A percentile compares a stretch with the other conserved stretches of the same genome.
These are phyloP conservation scores for Pleurotus salmoneostramineus DNA, from an alignment of 768 basidiomycete genomes.

Conservation along the genomic window DNA sequence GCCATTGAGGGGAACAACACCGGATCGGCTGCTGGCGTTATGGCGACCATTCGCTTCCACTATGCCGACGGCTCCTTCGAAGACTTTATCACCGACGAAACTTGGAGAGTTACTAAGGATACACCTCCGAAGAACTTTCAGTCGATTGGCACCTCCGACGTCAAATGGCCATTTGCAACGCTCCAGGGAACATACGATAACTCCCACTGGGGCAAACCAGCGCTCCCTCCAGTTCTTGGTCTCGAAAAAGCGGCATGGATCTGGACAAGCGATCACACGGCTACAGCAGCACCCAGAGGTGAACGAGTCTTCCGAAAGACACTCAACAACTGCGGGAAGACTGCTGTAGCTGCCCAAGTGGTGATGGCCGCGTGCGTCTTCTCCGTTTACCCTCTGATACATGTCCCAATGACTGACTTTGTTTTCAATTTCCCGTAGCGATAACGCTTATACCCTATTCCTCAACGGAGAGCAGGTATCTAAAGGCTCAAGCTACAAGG, in stretches of 20 bases:
- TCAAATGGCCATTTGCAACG: not conserved
- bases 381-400: not conserved
- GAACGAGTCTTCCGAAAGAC: slow-evolving; percentile 1
- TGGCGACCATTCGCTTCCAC: not conserved
- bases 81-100: slow-evolving; percentile 1
- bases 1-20: not conserved
- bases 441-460: slow-evolving; percentile 3
- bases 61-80: slow-evolving; percentile 1
- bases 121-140: not conserved
- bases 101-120: not conserved
- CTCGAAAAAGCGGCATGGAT: slow-evolving; percentile 2
- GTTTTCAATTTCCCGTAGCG: not conserved
- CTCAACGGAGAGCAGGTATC: slow-evolving; percentile 10
- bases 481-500: slow-evolving; percentile 14
- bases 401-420: not conserved
- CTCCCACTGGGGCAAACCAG: not conserved
- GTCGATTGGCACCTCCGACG: not conserved
- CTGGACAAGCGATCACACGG: not conserved
- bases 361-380: not conserved
- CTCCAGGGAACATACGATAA: not conserved
- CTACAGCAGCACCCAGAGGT: not conserved
- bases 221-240: not conserved
- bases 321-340: not conserved
- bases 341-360: not conserved
- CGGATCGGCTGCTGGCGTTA: not conserved